Base-by-base conservation (phyloP, 2,329 filamentous ascomycete genomes). In the Colletotrichum godetiae region DNA sequence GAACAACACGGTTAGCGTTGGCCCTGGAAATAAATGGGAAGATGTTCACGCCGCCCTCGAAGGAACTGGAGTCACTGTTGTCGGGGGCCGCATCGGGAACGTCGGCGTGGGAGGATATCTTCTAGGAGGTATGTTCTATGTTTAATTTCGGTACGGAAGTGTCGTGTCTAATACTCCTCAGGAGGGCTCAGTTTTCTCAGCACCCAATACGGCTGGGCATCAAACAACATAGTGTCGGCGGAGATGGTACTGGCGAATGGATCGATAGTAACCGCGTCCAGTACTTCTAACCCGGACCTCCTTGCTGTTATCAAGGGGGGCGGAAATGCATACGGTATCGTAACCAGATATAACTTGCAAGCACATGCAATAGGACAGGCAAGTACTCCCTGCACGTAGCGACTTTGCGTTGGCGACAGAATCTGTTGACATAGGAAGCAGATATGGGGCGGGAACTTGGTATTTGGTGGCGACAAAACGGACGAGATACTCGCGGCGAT, bases 271-370 rank as follows among this genome's bases (percentile, higher is more conserved):
- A 85, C 83, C 4, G 88, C 85, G 2, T 86, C 83, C 19, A 76
- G 78, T 5, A 77, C 76, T 0, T 77, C 80, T 10, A 80, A 90
- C 72, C 72, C 83, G 0, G 88, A 90, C 68, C 81, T 92, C 7
- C 90, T 83, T 79, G 82, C 82, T 74, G 88, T 86, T 0, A 83
- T 91, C 4, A 86, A 87, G 68, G 90, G 89, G 11, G 89, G 90
- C 19, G 86, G 86, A n/a, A 88, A 86, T 79, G 90, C 89, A 77
- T 90, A 87, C 73, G 89, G 88, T 57, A 83, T 88, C 74, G 84
- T 88, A 6, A 86, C 86, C 12, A 81, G 81, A 5, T 87, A 86
- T 75, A 77, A 84, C 8, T 77, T 89, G 13, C 79, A 84, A 74
- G 84, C 84, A 0, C 83, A 84, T 76, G 79, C 77, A 3, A 82